Evolutionary conservation across 306 rosid species (phyloP), one percentile per base, ranked within the genome.

Genomic region (Cicer chorassanicum): DNA sequence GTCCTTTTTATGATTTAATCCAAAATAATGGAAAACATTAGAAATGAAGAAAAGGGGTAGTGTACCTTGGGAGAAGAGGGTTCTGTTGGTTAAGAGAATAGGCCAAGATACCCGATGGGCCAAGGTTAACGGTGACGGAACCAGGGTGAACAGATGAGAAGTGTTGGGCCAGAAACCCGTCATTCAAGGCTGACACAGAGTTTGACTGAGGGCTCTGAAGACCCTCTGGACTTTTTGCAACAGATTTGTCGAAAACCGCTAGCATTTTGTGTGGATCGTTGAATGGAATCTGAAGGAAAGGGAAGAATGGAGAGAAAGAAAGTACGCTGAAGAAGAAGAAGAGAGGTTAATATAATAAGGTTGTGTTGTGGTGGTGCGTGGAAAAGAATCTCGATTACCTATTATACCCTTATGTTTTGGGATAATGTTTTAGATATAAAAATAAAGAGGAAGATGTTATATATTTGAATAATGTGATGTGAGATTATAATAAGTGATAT

Each of bases 11-110:
- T 67, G 7, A 18, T 29, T 39, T 4, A 54, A 38, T 44, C 18
- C 14, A 53, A 45, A 24, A 44, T 34, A 1, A 76, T 1, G 50
- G 4, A 21, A 75, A 63, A 78, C 36, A 69, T 12, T 0, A 4
- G 4, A 39, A 13, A 72, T 66, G 50, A 29, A 46, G 2, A 50
- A 75, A 41, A 14, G 10, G 67, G 59, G 65, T 6, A 16, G 8
- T 15, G 63, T 39, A 94, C 99, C 96, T 92, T n/a, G 98, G 98
- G 38, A 95, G 92, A 10, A 92, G 79, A 7, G 96, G 97, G 80
- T 86, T 92, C 80, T 94, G 93, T 34, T 42, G 88, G 6, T 89
- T 68, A 68, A 77, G 82, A 57, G 97, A 87, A 73, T 89, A 95
- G 1, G 90, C 89, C 54, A 95, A 1, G 76, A 83, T 50, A 65